Evolutionary conservation across 495 filamentous ascomycete genomes (phyloP).

Genomic region (Daldinia concentrica): DNA sequence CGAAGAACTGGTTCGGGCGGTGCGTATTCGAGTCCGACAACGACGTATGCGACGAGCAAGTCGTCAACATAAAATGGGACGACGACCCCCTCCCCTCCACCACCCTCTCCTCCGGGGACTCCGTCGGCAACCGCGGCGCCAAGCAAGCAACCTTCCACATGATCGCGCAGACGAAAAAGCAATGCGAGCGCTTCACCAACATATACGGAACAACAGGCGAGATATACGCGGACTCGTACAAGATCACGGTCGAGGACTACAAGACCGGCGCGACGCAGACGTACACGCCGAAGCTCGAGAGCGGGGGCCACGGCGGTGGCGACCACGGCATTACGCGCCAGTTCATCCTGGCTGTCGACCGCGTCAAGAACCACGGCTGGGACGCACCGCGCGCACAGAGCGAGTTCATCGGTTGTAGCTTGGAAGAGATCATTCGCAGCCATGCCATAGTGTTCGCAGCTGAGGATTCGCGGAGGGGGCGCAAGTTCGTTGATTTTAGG

Average conservation of each 20-base stretch:
- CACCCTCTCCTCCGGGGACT: conserved; percentile 7
- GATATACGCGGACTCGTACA: conserved; percentile 77
- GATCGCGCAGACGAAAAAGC: conserved; percentile 86
- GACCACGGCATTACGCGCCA: conserved; percentile 82
- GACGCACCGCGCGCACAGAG: conserved; percentile 76
- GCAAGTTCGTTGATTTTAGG: conserved; percentile 77
- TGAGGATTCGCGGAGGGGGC: conserved; percentile 79
- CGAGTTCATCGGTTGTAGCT: conserved; percentile 76
- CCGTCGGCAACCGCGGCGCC: conserved; percentile 61
- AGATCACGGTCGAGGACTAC: conserved; percentile 73
- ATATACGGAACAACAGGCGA: conserved; percentile 89
- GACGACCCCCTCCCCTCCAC: conserved; percentile 59
- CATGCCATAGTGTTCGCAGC: conserved; percentile 96
- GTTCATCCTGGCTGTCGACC: conserved; percentile 82
- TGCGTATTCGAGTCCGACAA: conserved; percentile 96
- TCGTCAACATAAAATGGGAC: conserved; percentile 87
- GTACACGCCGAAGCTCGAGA: conserved; percentile 62
- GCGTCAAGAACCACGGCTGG: conserved; percentile 76
- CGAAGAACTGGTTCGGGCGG: conserved; percentile 84
- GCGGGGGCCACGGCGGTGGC: conserved; percentile 82
- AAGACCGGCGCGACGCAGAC: conserved; percentile 61
- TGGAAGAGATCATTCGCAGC: conserved; percentile 85
- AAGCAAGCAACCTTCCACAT: conserved; percentile 94
- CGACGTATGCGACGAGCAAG: conserved; percentile 89
- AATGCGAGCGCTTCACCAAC: conserved; percentile 82